Evolutionary conservation across 1,284 basidiomycete genomes (phyloP), one percentile per base, ranked within the genome.

Genomic region (Hemileia vastatrix): DNA sequence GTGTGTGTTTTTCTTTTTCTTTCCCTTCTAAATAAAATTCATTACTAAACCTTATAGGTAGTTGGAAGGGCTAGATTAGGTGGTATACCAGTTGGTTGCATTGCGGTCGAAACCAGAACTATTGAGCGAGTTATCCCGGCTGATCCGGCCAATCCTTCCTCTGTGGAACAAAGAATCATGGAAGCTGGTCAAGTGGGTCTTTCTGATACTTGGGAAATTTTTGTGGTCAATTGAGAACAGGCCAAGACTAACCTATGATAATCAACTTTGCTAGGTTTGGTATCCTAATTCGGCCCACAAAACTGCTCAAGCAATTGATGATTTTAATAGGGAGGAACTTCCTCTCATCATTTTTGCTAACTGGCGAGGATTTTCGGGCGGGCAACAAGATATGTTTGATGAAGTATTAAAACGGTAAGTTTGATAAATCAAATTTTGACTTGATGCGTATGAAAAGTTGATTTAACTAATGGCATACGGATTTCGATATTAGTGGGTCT

Each of bases 211-310:
- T 18, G 11, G 4, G 31, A 3, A 18, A 36, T 3, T 21, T 36
- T 8, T 51, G 49, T 5, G 21, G 3, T n/a, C 24, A 43, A 24
- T 24, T 54, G n/a, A 49, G 24, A 18, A 15, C 9, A 8, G 6
- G 18, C 18, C 13, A 19, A 33, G 11, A 15, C 23, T 27, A 21
- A 4, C 6, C 1, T 21, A 27, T 6, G n/a, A 32, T 23, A 15
- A 18, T 21, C 49, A 11, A 11, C 1, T 24, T 5, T 2, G 6
- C 2, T 44, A 66, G 67, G 95, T 84, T 57, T 99, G 95, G 95
- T 98, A 97, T 78, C 95, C 95, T 54, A 98, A 99, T 79, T 94
- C 90, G 27, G 93, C 95, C n/a, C 94, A 96, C 82, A 99, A 99
- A 83, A 99, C 95, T 23, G 95, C 94, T 6, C 95, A 97, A 74